These are phyloP conservation scores for Fragaria nilgerrensis DNA, from an alignment of 306 rosid species.

Conservation along the genomic window DNA sequence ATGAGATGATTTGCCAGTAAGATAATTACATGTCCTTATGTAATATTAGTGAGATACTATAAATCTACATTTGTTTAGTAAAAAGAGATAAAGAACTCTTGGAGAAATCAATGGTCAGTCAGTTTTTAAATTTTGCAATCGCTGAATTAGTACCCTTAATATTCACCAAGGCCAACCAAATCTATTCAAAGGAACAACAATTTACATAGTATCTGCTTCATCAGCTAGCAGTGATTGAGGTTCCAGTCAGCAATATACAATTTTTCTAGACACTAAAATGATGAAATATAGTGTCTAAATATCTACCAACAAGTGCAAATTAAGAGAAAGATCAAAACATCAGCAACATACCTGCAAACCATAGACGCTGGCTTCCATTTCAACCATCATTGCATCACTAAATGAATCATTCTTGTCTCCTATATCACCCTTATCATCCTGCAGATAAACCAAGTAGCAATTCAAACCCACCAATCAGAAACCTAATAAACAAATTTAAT, in stretches of 20 bases:
- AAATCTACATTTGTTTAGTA: not conserved
- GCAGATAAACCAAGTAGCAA: constrained; percentile 28
- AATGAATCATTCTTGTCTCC: constrained; percentile 41
- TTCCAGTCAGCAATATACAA: not conserved
- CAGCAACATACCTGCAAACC: constrained; percentile 69
- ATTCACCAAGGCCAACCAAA: constrained; percentile 6
- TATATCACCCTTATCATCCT: constrained; percentile 53
- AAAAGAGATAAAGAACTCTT: constrained; percentile 1
- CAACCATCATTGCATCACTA: constrained; percentile 72
- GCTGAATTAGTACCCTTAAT: not conserved
- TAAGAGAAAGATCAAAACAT: constrained; percentile 27
- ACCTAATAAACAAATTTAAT: constrained; percentile 23
- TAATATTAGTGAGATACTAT: not conserved
- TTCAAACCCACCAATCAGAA: constrained; percentile 5
- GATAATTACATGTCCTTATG: not conserved
- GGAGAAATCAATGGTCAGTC: not conserved
- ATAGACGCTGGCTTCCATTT: constrained; percentile 76
- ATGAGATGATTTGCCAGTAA: not conserved
- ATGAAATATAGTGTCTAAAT: not conserved
- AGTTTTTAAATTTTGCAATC: not conserved
- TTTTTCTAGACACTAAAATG: not conserved
- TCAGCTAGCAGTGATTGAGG: not conserved
- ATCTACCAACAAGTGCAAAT: not conserved
- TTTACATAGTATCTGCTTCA: not conserved
- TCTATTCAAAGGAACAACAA: not conserved